Evolutionary conservation across 108 stramenopile genomes (phyloP), one percentile per base, ranked within the genome.

Genomic region (Cyclotella choctawhatcheeana): DNA sequence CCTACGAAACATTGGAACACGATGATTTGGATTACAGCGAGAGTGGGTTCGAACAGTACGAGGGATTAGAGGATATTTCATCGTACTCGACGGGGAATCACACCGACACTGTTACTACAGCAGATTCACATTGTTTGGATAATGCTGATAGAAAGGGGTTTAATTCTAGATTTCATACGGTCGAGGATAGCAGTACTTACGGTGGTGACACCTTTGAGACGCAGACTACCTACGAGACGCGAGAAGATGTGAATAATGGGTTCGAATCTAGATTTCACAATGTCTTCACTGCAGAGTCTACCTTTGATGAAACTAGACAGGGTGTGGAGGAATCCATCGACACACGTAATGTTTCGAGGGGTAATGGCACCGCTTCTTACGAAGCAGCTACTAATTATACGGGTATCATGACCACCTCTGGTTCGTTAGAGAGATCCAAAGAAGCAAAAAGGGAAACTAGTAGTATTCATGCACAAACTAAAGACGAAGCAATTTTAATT

Each of bases 11-110:
- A 35, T 5, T 17, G 37, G 67, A 68, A 2, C 44, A 5, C 26
- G 63, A 64, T 25, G 13, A n/a, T n/a, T n/a, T n/a, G n/a, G n/a
- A n/a, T n/a, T n/a, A n/a, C n/a, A n/a, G 37, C 59, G 32, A n/a
- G 8, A 14, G 7, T 2, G 16, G 5, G 14, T 25, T 25, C 3
- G 64, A 33, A 65, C 16, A 13, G 20, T 29, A 68, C 40, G 35
- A 35, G 20, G 20, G 25, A n/a, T 8, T 55, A 2, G 44, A 16
- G 27, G 52, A 55, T 43, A 30, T 43, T 26, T 31, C 35, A 40
- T 68, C 21, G 34, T 21, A 33, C 3, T 68, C 26, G 30, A 68
- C 31, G 30, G 53, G 67, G 21, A 53, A 66, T 31, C 50, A 32
- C 18, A 18, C 40, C 25, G 29, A 52, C 32, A 34, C 48, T 21